phyloP scores from a whole-genome alignment of 2,329 filamentous ascomycete genomes.

The Fusarium falciforme region DNA sequence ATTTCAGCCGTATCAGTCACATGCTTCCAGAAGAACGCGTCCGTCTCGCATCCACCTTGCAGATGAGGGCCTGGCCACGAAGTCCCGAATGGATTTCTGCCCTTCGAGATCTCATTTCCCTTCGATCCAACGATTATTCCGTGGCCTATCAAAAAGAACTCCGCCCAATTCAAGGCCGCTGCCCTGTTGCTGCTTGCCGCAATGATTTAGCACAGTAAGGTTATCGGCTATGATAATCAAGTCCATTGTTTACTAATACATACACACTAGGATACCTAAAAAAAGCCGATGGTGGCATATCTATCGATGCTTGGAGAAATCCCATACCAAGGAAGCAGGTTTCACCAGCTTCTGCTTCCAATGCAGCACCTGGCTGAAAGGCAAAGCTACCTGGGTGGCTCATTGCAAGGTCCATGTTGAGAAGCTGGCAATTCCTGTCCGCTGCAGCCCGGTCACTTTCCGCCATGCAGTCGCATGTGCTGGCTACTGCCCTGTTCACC shows the following conservation, averaged over 20 bases:
- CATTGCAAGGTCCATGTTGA: background rate
- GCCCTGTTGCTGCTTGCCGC: background rate
- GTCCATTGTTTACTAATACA: background rate
- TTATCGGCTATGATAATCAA: background rate
- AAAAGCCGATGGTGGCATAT: background rate
- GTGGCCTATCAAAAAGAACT: background rate
- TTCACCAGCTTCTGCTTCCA: background rate
- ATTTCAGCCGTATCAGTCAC: background rate
- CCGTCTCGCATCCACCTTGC: background rate
- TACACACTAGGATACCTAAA: background rate
- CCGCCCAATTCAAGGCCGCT: background rate
- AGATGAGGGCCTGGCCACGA: background rate
- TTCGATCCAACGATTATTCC: background rate
- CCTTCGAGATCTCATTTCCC: background rate
- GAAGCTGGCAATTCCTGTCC: background rate
- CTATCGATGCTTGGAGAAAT: background rate
- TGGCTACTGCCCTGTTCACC: background rate
- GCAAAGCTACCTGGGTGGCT: background rate
- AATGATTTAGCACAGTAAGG: background rate
- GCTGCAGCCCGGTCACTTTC: background rate
- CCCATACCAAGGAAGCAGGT: background rate
- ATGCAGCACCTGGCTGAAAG: background rate
- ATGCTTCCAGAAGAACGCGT: background rate
- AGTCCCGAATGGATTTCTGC: background rate
- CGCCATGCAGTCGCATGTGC: slow-evolving; percentile 1